Base-by-base conservation (phyloP, 192 early-diverging fungal genomes). In the Pilaira anomala region DNA sequence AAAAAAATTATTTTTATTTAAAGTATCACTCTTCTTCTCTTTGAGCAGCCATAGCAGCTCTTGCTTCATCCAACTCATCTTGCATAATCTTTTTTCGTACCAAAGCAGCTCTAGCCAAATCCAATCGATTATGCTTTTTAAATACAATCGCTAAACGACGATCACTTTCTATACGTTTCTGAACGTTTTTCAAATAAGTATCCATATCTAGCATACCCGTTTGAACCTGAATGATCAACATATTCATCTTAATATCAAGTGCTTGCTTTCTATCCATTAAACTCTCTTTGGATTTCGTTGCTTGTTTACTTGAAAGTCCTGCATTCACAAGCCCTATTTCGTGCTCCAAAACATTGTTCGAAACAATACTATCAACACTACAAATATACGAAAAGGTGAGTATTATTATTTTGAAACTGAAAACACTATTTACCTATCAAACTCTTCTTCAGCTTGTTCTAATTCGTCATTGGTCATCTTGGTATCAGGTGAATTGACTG, bases 41-140 rank as follows among this genome's bases (percentile, higher is more conserved):
- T 51, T 63, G 36, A 3, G 39, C 44, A 28, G 73, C 79, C 80
- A 91, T 85, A 1, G 84, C 87, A 50, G 74, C 81, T 68, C 87
- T 86, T 3, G 87, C 85, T 74, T 92, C 90, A 36, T 82, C 82
- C 66, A 93, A 80, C 70, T 94, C 92, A 28, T 78, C 75, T 52
- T 80, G 75, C 88, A 93, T 92, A 24, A 86, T 77, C 69, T 93
- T 94, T 26, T 80, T 78, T 42, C 90, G 69, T 40, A 28, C 64
- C 21, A 94, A 36, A 1, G 91, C 90, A 54, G 75, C 66, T 59
- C 76, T 87, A 2, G 90, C 88, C 63, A 90, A 69, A 45, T 88
- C 85, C 41, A 88, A 25, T 60, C 77, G 74, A 7, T 81, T 79
- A n/a, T 73, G 66, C 24, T 82, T 68, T 67, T 91, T 94, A 42